Percentiles rank a stretch among this genome's conserved stretches.
Conservation (phyloP, 192 early-diverging fungal species). For the Coemansia sp. region DNA sequence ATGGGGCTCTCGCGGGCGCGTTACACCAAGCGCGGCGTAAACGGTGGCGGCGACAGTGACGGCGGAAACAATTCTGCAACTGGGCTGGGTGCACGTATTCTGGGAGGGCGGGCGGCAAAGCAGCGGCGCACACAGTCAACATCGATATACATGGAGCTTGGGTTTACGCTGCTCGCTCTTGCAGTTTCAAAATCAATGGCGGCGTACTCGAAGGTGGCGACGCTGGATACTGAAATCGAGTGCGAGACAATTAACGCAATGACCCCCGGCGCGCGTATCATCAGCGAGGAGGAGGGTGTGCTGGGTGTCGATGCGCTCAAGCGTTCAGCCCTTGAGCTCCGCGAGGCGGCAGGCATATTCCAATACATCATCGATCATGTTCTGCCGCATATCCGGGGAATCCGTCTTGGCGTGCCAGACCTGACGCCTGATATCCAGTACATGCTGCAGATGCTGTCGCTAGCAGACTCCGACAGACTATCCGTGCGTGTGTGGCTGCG, state of each 20-base stretch:
- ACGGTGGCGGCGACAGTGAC: slow-evolving; percentile 22
- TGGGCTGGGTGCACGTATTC: slow-evolving; percentile 10
- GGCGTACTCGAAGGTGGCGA: slow-evolving; percentile 42
- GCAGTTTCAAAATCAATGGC: slow-evolving; percentile 48
- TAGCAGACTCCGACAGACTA: slow-evolving; percentile 49
- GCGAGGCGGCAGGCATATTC: slow-evolving; percentile 47
- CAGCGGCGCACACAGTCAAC: slow-evolving; percentile 46
- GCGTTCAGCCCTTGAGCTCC: slow-evolving; percentile 43
- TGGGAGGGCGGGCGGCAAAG: slow-evolving; percentile 28
- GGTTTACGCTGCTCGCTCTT: slow-evolving; percentile 43
- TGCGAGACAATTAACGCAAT: slow-evolving; percentile 46
- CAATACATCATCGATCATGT: slow-evolving; percentile 43
- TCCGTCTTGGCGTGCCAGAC: slow-evolving; percentile 38
- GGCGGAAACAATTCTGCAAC: background rate
- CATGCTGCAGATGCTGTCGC: slow-evolving; percentile 48
- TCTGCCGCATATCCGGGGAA: slow-evolving; percentile 26
- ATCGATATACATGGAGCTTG: slow-evolving; percentile 44
- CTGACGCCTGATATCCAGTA: slow-evolving; percentile 50
- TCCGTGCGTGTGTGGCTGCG: slow-evolving; percentile 51
- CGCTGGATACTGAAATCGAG: slow-evolving; percentile 49
- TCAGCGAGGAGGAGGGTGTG: slow-evolving; percentile 36
- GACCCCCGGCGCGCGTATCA: slow-evolving; percentile 25
- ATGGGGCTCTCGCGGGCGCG: slow-evolving; percentile 21
- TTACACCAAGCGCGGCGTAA: slow-evolving; percentile 17
- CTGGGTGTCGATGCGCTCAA: slow-evolving; percentile 44